phyloP scores from a whole-genome alignment of 1,284 basidiomycete genomes.

The Irpex sp. region DNA sequence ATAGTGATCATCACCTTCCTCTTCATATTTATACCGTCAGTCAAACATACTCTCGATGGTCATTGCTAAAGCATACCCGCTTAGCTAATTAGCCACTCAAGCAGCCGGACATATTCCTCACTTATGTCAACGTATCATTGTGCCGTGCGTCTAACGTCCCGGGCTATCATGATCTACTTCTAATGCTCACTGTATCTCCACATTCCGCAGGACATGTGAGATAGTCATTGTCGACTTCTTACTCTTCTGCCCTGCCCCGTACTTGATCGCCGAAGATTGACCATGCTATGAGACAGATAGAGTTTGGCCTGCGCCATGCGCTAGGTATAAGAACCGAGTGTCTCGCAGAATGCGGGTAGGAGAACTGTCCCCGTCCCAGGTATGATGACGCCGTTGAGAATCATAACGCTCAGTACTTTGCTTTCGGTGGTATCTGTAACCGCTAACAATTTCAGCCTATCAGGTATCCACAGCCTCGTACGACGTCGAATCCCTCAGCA shows the following conservation, averaged over 20 bases:
- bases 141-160: no score
- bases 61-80: no score
- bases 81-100: no score
- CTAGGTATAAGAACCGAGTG: no score
- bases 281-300: no score
- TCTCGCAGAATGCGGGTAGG: background rate
- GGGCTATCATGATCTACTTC: background rate
- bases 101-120: no score
- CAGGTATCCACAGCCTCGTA: conserved; percentile 22
- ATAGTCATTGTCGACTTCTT: background rate
- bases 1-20: no score
- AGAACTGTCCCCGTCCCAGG: background rate
- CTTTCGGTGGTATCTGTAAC: background rate
- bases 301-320: no score
- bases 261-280: background rate
- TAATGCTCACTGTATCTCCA: background rate
- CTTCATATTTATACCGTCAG: no score
- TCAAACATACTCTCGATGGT: no score
- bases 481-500: conserved; percentile 24
- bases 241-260: background rate
- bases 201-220: background rate
- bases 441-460: background rate
- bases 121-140: no score
- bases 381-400: background rate
- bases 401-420: background rate